These are phyloP conservation scores for Crataegus laevigata DNA, from an alignment of 306 rosid genomes.

Conservation along the genomic window DNA sequence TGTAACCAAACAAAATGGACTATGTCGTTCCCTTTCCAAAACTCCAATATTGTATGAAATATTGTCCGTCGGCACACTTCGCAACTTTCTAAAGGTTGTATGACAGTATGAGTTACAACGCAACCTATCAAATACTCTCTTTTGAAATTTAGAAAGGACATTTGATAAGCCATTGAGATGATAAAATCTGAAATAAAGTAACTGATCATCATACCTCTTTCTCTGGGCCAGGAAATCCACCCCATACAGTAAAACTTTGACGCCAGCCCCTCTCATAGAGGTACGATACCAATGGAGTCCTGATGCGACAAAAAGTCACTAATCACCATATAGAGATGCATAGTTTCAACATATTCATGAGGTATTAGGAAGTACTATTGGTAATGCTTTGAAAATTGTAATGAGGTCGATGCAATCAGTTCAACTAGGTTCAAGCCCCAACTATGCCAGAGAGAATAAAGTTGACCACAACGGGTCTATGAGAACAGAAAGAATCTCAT, in stretches of 20 bases:
- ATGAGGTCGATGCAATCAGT: not conserved
- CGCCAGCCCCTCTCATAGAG: slow-evolving; percentile 99
- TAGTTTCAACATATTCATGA: not conserved
- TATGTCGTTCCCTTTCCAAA: not conserved
- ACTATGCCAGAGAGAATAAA: not conserved
- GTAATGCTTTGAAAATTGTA: not conserved
- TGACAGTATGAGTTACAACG: not conserved
- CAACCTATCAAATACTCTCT: not conserved
- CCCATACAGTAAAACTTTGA: slow-evolving; percentile 54
- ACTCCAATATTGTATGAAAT: not conserved
- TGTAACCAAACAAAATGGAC: not conserved
- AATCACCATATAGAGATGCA: not conserved
- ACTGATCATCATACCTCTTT: slow-evolving; percentile 56
- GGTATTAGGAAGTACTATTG: not conserved
- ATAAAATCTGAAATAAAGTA: not conserved
- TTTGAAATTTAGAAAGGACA: not conserved
- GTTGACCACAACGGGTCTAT: not conserved
- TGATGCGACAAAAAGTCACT: slow-evolving; percentile 35
- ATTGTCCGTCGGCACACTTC: not conserved
- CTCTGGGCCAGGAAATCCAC: slow-evolving; percentile 93
- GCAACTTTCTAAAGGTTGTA: not conserved
- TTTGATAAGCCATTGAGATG: not conserved
- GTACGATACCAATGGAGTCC: slow-evolving; percentile 70
- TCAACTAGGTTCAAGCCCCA: not conserved
- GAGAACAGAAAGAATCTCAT: not conserved